These are phyloP conservation scores for Elsinoe necatrix DNA, from an alignment of 2,329 filamentous ascomycete genomes.

Conservation along the genomic window DNA sequence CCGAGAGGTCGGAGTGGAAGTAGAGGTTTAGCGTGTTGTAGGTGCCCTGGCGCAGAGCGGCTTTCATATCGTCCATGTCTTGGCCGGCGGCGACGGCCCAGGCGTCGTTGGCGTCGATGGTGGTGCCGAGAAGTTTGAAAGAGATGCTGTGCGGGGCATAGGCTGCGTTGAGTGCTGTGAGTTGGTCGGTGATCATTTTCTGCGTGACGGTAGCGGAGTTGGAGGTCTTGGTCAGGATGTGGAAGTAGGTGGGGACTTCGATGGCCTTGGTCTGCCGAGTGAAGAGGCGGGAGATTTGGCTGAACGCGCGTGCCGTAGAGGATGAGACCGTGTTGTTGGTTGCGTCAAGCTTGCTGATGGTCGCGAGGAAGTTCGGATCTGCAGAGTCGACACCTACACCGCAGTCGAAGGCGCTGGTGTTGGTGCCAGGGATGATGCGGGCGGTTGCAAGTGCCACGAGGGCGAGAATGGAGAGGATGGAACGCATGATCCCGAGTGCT, in stretches of 20 bases:
- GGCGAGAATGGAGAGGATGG: conserved; percentile 16
- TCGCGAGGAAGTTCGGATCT: conserved; percentile 33
- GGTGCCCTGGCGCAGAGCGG: conserved; percentile 43
- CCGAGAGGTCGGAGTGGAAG: conserved; percentile 47
- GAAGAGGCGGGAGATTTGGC: conserved; percentile 21
- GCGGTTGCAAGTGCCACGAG: conserved; percentile 17
- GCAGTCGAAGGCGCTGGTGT: conserved; percentile 35
- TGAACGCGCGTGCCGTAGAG: conserved; percentile 20
- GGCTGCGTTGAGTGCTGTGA: conserved; percentile 33
- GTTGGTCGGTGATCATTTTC: conserved; percentile 33
- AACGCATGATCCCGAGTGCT: conserved; percentile 16
- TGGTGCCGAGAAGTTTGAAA: conserved; percentile 43
- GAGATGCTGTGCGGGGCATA: conserved; percentile 45
- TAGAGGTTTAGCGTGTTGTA: conserved; percentile 52
- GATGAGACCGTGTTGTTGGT: conserved; percentile 20
- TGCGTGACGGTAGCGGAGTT: conserved; percentile 34
- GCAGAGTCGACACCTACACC: conserved; percentile 32
- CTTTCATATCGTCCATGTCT: conserved; percentile 46
- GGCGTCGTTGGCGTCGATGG: conserved; percentile 44
- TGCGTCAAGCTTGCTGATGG: conserved; percentile 30
- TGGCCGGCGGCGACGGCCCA: conserved; percentile 44
- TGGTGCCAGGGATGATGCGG: conserved; percentile 16
- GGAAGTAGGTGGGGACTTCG: conserved; percentile 37
- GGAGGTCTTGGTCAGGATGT: conserved; percentile 35
- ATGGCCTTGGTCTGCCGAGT: conserved; percentile 25